Percentiles rank a stretch among this genome's conserved stretches.
phyloP scores from a whole-genome alignment of 1,284 basidiomycete species.

The Fistulinella staudtii region DNA sequence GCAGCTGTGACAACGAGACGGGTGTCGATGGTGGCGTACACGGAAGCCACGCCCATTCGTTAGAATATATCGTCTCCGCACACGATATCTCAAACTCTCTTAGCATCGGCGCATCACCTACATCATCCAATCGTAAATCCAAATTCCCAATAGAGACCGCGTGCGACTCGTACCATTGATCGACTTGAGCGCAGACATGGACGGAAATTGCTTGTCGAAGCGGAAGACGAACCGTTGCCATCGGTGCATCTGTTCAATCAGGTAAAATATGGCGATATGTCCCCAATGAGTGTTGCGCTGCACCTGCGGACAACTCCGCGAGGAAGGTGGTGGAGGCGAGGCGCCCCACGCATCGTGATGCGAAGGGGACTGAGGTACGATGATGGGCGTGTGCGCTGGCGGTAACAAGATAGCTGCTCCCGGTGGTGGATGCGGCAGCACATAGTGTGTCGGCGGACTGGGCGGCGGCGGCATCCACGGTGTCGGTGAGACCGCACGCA shows the following conservation, averaged over 20 bases:
- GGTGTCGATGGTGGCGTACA: conserved; percentile 39
- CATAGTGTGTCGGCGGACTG: conserved; percentile 34
- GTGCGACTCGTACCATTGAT: conserved; percentile 51
- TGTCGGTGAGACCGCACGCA: conserved; percentile 33
- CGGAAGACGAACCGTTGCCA: conserved; percentile 76
- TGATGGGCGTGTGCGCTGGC: conserved; percentile 37
- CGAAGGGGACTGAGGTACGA: conserved; percentile 34
- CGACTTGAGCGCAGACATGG: conserved; percentile 62
- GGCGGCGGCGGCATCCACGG: conserved; percentile 39
- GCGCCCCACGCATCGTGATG: conserved; percentile 32
- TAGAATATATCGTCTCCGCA: conserved; percentile 55
- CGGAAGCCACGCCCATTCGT: conserved; percentile 70
- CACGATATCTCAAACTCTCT: conserved; percentile 74
- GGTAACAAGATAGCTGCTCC: conserved; percentile 34
- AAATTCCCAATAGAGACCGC: background rate
- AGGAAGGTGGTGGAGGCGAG: conserved; percentile 25
- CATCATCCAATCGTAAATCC: conserved; percentile 6
- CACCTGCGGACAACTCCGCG: conserved; percentile 29
- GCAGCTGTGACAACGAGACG: conserved; percentile 43
- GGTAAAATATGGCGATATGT: conserved; percentile 70
- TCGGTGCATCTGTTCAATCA: conserved; percentile 71
- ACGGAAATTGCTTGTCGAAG: conserved; percentile 69
- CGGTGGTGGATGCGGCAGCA: conserved; percentile 38
- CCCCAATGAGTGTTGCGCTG: conserved; percentile 63
- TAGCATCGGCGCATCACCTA: conserved; percentile 66